These are phyloP conservation scores for Ophiocordyceps unilateralis DNA, from an alignment of 2,329 filamentous ascomycete species.

Conservation along the genomic window DNA sequence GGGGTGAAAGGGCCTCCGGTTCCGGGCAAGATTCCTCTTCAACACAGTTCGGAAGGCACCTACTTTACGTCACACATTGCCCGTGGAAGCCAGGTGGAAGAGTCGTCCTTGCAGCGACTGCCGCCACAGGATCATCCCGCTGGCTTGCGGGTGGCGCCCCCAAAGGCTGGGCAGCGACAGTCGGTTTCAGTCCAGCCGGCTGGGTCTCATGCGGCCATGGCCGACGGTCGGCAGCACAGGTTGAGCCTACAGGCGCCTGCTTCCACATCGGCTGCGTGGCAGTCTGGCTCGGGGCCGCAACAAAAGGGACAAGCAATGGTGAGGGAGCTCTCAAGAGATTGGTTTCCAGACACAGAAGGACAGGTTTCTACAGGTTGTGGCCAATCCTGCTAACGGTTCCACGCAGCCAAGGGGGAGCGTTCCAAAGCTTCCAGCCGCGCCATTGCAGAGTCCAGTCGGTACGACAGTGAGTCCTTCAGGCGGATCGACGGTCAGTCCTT, in stretches of 20 bases:
- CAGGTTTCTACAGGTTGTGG: background rate
- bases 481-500: background rate
- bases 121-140: background rate
- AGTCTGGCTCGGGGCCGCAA: background rate
- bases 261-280: background rate
- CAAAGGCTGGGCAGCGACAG: background rate
- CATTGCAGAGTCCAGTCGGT: background rate
- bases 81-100: too few species aligned
- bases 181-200: background rate
- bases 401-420: background rate
- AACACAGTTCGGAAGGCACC: background rate
- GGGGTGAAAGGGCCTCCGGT: constrained; percentile 1
- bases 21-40: constrained; percentile 1
- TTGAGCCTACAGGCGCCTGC: background rate
- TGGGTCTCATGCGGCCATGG: background rate
- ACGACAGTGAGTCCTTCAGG: background rate
- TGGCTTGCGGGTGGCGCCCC: background rate
- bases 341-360: too few species aligned
- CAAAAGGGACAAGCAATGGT: background rate
- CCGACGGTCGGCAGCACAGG: background rate
- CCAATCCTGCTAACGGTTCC: background rate
- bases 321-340: too few species aligned
- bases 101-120: background rate
- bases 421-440: background rate
- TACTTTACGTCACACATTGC: too few species aligned